A percentile compares a stretch with the other conserved stretches of the same genome.
Evolutionary conservation across 2,329 filamentous ascomycete genomes (phyloP).

Genomic region (Emericellopsis atlantica): DNA sequence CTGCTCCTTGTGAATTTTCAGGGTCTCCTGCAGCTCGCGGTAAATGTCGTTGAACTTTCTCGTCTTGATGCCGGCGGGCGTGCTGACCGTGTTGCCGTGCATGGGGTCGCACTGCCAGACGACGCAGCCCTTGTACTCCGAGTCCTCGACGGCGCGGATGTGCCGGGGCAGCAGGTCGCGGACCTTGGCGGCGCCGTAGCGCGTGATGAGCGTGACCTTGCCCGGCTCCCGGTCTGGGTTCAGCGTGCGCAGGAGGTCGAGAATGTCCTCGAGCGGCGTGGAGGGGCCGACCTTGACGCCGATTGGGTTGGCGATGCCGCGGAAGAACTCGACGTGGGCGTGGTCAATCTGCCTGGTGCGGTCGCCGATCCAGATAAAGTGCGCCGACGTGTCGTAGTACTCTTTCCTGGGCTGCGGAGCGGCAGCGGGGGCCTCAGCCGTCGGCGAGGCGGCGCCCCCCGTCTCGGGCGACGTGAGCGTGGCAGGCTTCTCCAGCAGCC

Average conservation of each 20-base stretch:
- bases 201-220: constrained; percentile 92
- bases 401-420: constrained; percentile 29
- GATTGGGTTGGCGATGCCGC: constrained; percentile 89
- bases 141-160: constrained; percentile 77
- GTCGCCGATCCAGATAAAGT: constrained; percentile 98
- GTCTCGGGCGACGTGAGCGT: constrained; percentile 19
- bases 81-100: constrained; percentile 72
- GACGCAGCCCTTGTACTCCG: constrained; percentile 52
- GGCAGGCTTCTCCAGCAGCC: constrained; percentile 59
- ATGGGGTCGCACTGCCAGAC: constrained; percentile 99
- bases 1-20: constrained; percentile 72
- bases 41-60: constrained; percentile 85
- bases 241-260: constrained; percentile 68
- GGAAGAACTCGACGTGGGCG: constrained; percentile 94
- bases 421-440: constrained; percentile 8
- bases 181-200: constrained; percentile 77
- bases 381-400: constrained; percentile 89
- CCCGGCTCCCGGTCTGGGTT: constrained; percentile 75
- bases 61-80: constrained; percentile 75
- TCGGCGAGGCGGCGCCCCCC: constrained; percentile 16
- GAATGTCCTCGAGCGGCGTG: constrained; percentile 64
- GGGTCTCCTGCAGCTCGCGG: constrained; percentile 69
- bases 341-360: constrained; percentile 87
- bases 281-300: constrained; percentile 92
- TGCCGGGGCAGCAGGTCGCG: constrained; percentile 64